Evolutionary conservation across 805 yeast genomes (phyloP).

Genomic region (Tanozyma kutaoensis): DNA sequence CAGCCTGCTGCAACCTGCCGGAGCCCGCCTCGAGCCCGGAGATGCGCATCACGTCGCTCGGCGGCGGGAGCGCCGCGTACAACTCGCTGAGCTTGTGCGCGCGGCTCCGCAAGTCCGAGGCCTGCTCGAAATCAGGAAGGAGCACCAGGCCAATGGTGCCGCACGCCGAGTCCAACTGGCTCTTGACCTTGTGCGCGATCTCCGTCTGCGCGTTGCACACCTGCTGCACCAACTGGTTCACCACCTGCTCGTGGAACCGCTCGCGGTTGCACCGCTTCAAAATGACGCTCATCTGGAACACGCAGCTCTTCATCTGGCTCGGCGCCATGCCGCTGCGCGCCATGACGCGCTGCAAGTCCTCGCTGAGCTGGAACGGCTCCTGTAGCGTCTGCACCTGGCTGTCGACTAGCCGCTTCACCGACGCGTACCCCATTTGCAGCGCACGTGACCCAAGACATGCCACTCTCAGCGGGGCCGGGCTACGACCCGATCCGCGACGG

Average conservation of each 20-base stretch:
- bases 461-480: conserved; percentile 3
- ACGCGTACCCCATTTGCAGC: conserved; percentile 10
- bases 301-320: conserved; percentile 6
- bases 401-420: conserved; percentile 21
- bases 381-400: conserved; percentile 14
- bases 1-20: conserved; percentile 1
- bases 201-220: conserved; percentile 17
- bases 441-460: neutral
- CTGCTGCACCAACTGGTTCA: conserved; percentile 23
- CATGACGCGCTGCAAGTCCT: conserved; percentile 6
- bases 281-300: conserved; percentile 11
- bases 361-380: conserved; percentile 12
- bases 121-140: conserved; percentile 10
- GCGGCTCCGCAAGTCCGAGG: conserved; percentile 3
- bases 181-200: conserved; percentile 14
- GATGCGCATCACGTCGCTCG: conserved; percentile 13
- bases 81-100: too few species aligned
- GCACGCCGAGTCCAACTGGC: conserved; percentile 10
- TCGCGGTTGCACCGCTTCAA: conserved; percentile 15
- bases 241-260: conserved; percentile 15
- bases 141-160: conserved; percentile 13
- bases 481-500: conserved; percentile 8
- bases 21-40: conserved; percentile 1
- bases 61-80: conserved; percentile 24
- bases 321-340: conserved; percentile 2